Evolutionary conservation across 306 rosid genomes (phyloP).

Genomic region (Rosa lucieae): DNA sequence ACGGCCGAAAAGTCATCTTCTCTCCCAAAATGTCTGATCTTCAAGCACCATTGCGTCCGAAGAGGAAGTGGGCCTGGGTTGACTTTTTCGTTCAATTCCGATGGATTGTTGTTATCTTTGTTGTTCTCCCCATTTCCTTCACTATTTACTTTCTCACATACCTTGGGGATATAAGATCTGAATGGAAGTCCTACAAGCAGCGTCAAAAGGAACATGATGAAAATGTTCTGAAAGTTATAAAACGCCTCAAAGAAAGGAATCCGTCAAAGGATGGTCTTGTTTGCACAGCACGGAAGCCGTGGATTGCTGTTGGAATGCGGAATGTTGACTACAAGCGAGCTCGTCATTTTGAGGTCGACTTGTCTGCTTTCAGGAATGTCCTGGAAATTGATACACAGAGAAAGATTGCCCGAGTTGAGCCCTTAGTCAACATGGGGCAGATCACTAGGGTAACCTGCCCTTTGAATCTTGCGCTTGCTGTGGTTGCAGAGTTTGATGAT

Average conservation of each 20-base stretch:
- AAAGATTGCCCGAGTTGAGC: slow-evolving; percentile 92
- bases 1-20: slow-evolving; percentile 17
- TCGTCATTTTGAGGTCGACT: slow-evolving; percentile 91
- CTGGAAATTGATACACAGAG: slow-evolving; percentile 68
- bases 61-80: slow-evolving; percentile 90
- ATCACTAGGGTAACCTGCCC: slow-evolving; percentile 83
- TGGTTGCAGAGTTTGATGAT: slow-evolving; percentile 95
- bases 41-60: slow-evolving; percentile 77
- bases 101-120: slow-evolving; percentile 89
- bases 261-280: slow-evolving; percentile 91
- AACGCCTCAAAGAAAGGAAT: slow-evolving; percentile 86
- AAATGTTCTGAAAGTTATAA: slow-evolving; percentile 77
- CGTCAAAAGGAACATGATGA: slow-evolving; percentile 89
- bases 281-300: slow-evolving; percentile 95
- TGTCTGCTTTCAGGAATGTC: slow-evolving; percentile 77
- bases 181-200: slow-evolving; percentile 80
- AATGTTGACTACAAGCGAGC: slow-evolving; percentile 98
- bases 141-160: slow-evolving; percentile 77
- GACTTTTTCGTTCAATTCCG: slow-evolving; percentile 77
- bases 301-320: slow-evolving; percentile 97
- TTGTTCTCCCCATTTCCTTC: slow-evolving; percentile 91
- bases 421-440: slow-evolving; percentile 97
- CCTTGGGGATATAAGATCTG: slow-evolving; percentile 88
- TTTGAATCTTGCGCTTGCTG: slow-evolving; percentile 87
- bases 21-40: slow-evolving; percentile 71